These are phyloP conservation scores for Suillus alpinus DNA, from an alignment of 768 basidiomycete species.

Conservation along the genomic window DNA sequence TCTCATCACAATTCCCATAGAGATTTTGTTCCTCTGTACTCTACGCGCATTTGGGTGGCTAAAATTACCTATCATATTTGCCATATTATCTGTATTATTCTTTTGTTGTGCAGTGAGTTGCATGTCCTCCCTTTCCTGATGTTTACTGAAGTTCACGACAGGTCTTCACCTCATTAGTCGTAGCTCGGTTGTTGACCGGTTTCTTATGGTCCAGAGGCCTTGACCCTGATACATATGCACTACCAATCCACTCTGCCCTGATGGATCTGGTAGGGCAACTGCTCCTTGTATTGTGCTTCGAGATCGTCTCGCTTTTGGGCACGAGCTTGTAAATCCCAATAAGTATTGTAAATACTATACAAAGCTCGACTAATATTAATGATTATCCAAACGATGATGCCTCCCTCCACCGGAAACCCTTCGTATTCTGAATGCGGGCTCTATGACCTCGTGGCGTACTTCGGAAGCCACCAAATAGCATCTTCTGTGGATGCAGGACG, in stretches of 20 bases:
- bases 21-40: slow-evolving; percentile 67
- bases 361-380: neutral
- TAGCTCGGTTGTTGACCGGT: slow-evolving; percentile 66
- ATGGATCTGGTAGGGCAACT: slow-evolving; percentile 85
- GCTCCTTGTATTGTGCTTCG: slow-evolving; percentile 74
- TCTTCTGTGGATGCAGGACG: neutral
- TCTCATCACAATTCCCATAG: slow-evolving; percentile 75
- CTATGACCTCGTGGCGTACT: neutral
- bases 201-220: slow-evolving; percentile 74
- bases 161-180: slow-evolving; percentile 66
- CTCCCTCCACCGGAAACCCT: neutral
- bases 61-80: slow-evolving; percentile 63
- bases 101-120: slow-evolving; percentile 75
- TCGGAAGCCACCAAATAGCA: neutral
- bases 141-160: slow-evolving; percentile 28
- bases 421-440: neutral
- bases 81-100: slow-evolving; percentile 61
- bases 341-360: neutral
- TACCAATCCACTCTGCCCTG: slow-evolving; percentile 88
- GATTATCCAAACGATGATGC: neutral
- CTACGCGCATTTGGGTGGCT: slow-evolving; percentile 77
- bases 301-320: slow-evolving; percentile 53
- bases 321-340: slow-evolving; percentile 9
- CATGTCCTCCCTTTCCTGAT: slow-evolving; percentile 6
- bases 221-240: slow-evolving; percentile 90